phyloP scores from a whole-genome alignment of 768 basidiomycete genomes.

The Antrodiella citrinella region DNA sequence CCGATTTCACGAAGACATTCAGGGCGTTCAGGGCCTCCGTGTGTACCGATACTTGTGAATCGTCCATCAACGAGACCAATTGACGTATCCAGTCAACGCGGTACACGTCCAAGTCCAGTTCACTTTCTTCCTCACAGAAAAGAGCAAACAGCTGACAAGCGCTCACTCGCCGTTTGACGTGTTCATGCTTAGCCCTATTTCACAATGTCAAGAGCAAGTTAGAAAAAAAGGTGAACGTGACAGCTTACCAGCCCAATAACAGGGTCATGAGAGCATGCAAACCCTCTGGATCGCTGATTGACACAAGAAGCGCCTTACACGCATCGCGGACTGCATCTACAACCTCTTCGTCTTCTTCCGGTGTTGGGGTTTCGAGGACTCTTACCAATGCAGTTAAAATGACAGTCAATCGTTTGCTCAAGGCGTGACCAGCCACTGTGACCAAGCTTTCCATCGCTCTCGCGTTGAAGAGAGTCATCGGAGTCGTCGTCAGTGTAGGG shows the following conservation, averaged over 20 bases:
- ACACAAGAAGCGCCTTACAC: constrained; percentile 61
- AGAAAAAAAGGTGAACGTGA: background rate
- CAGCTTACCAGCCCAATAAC: constrained; percentile 75
- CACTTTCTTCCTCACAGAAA: constrained; percentile 72
- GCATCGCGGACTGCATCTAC: constrained; percentile 66
- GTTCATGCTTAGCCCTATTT: constrained; percentile 71
- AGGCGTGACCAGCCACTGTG: constrained; percentile 85
- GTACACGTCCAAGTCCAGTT: constrained; percentile 77
- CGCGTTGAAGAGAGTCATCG: constrained; percentile 94
- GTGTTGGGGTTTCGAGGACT: constrained; percentile 55
- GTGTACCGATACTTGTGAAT: constrained; percentile 65
- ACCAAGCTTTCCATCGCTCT: constrained; percentile 86
- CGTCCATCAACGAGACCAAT: constrained; percentile 76
- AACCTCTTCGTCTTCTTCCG: constrained; percentile 58
- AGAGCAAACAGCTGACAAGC: constrained; percentile 70
- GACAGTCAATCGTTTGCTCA: constrained; percentile 74
- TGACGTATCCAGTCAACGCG: constrained; percentile 93
- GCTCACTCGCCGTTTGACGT: constrained; percentile 63
- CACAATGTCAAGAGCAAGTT: background rate
- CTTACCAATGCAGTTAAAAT: constrained; percentile 77
- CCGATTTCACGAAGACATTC: constrained; percentile 80
- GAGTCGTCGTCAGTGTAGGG: constrained; percentile 82
- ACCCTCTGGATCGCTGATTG: constrained; percentile 81
- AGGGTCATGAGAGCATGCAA: constrained; percentile 84
- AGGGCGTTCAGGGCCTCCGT: constrained; percentile 77